A percentile compares a stretch with the other conserved stretches of the same genome.
Conservation (phyloP, 108 stramenopile species). For the Nannochloropsis gaditana region DNA sequence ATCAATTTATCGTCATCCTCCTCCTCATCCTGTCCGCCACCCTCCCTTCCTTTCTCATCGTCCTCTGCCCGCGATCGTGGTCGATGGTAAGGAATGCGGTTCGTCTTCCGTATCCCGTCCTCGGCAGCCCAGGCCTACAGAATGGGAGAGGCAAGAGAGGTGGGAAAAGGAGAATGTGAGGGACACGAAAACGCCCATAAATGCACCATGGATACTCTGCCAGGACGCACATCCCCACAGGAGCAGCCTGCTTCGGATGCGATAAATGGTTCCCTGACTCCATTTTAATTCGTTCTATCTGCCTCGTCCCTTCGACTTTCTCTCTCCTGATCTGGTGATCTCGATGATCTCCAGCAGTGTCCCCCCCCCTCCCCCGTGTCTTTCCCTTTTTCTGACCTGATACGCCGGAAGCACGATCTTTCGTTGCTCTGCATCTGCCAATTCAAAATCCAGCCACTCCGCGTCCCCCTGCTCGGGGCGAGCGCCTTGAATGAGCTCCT, state of each 20-base stretch:
- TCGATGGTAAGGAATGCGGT: neutral
- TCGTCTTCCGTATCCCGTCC: neutral
- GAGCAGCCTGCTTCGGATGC: too few species aligned
- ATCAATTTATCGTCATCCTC: neutral
- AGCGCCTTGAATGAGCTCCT: neutral
- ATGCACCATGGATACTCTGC: too few species aligned
- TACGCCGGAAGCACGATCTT: neutral
- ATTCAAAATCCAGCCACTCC: constrained; percentile 5
- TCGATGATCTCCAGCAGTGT: neutral
- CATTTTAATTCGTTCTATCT: too few species aligned
- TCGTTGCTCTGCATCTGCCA: neutral
- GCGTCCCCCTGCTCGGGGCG: neutral
- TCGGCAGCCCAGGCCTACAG: neutral
- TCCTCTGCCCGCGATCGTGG: neutral
- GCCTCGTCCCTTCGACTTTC: too few species aligned
- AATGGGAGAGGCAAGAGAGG: neutral
- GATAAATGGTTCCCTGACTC: too few species aligned
- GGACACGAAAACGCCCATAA: too few species aligned
- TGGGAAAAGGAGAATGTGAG: neutral
- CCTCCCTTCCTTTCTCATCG: neutral
- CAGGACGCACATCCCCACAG: too few species aligned
- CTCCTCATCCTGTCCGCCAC: neutral
- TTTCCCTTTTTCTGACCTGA: neutral
- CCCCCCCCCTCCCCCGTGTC: neutral
- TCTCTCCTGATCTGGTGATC: too few species aligned